Base-by-base conservation (phyloP, 306 rosid species). In the Fragaria nilgerrensis region DNA sequence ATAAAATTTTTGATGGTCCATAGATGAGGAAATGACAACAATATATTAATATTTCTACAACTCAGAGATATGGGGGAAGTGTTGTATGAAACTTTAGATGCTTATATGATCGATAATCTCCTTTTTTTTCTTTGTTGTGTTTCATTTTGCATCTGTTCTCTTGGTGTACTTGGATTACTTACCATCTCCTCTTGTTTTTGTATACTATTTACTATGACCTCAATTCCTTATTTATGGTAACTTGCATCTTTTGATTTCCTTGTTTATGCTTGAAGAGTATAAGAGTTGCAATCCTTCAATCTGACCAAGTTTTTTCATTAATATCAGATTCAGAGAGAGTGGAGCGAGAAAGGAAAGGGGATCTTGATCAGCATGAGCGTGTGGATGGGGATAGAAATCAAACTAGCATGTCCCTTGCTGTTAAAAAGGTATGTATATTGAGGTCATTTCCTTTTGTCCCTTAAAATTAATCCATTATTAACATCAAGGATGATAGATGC, bases 341-440 rank as follows among this genome's bases (percentile, higher is more conserved):
- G 22, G 97, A 90, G 75, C 93, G 99, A 68, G 99, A 95, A 84
- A 88, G 99, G 79, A 95, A 95, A 87, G 99, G 99, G 73, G 99
- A 95, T 85, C 99, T 95, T 73, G 99, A 95, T 78, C 92, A 70
- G 48, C 90, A 88, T 86, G 99, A 95, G 77, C 93, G 97, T 59
- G 79, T 95, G 91, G 91, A 87, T 66, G 97, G 99, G 44, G 97
- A 95, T 84, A 92, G 99, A 87, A 95, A 95, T 82, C 91, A 90
- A 41, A 92, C 97, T 75, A 87, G 85, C 88, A 79, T 86, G 75
- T 73, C 80, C 74, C 96, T 95, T 84, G 97, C 99, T 45, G 97
- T 95, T 61, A 95, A 92, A 88, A 95, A 95, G 97, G 99, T 95
- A 77, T 80, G 29, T 17, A 29, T 17, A 47, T 9, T 34, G 36